phyloP scores from a whole-genome alignment of 495 filamentous ascomycete species.

The Bacidia rubella region DNA sequence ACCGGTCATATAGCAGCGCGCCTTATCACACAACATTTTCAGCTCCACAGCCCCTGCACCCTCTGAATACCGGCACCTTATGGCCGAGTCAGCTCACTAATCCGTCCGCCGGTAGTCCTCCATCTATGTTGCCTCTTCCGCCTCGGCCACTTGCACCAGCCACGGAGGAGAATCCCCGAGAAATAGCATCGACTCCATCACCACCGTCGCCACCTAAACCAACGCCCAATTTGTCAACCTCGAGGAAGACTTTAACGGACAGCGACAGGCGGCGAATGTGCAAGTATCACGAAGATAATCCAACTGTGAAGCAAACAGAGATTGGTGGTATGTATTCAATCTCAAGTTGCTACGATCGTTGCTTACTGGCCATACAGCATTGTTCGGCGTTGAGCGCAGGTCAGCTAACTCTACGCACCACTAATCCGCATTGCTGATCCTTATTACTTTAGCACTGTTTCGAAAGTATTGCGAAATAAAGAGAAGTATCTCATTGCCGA shows the following conservation, averaged over 20 bases:
- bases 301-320: conserved; percentile 91
- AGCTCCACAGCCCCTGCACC: conserved; percentile 32
- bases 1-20: conserved; percentile 24
- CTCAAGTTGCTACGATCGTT: conserved; percentile 17
- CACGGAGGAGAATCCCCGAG: conserved; percentile 30
- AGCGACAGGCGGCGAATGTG: conserved; percentile 88
- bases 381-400: conserved; percentile 98
- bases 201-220: conserved; percentile 35
- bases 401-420: conserved; percentile 23
- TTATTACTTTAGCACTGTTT: conserved; percentile 62
- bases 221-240: conserved; percentile 43
- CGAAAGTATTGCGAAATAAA: conserved; percentile 91
- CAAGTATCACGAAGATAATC: conserved; percentile 86
- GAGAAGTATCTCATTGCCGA: conserved; percentile 90
- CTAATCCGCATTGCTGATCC: background rate
- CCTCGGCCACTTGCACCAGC: conserved; percentile 25
- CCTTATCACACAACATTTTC: conserved; percentile 27
- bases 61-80: conserved; percentile 34
- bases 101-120: conserved; percentile 30
- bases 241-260: conserved; percentile 86
- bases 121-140: conserved; percentile 14
- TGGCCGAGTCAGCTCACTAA: conserved; percentile 41
- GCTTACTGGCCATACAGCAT: conserved; percentile 35
- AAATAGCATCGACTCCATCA: conserved; percentile 41
- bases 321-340: conserved; percentile 61